Evolutionary conservation across 179 eudicot genomes (phyloP), one percentile per base, ranked within the genome.

Genomic region (Drosera spatulata): DNA sequence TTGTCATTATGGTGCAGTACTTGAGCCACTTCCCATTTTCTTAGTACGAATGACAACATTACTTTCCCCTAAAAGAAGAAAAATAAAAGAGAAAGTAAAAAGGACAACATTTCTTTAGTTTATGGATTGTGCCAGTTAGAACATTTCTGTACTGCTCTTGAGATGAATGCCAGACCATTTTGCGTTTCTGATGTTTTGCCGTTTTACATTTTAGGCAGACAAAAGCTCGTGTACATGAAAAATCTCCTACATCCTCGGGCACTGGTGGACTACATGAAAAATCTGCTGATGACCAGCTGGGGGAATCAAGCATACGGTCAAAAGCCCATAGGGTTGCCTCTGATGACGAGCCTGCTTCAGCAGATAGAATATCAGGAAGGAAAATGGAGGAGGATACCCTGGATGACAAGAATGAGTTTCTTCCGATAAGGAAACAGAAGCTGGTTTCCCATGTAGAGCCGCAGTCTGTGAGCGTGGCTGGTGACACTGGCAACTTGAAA

Each of bases 181-280:
- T 22, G 55, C 3, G 55, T 14, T 5, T 51, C 22, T 51, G 13
- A 37, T 51, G 43, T 4, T 49, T 10, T 61, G 4, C 37, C 55
- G 69, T 48, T 22, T 22, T 22, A 22, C 33, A 22, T 22, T 22
- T 22, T 62, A 90, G 96, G 83, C 71, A 67, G 69, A 61, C 69
- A 53, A 78, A 77, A 67, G 89, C 70, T 55, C 77, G 72, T 53
- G 69, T 68, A 63, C 66, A 10, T 22, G 75, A 73, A 46, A 77
- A 73, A 61, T 86, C 94, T 53, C 65, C 1, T n/a, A 15, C 8
- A n/a, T 51, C 37, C 43, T 69, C 71, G 40, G 74, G 80, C 63
- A 82, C 73, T 37, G 79, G 83, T 61, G 72, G 72, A 52, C 68
- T 59, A 47, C 80, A 76, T 41, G 68, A 78, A 77, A 72, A 71